phyloP scores from a whole-genome alignment of 768 basidiomycete species.

The Phanerochaete sordida region DNA sequence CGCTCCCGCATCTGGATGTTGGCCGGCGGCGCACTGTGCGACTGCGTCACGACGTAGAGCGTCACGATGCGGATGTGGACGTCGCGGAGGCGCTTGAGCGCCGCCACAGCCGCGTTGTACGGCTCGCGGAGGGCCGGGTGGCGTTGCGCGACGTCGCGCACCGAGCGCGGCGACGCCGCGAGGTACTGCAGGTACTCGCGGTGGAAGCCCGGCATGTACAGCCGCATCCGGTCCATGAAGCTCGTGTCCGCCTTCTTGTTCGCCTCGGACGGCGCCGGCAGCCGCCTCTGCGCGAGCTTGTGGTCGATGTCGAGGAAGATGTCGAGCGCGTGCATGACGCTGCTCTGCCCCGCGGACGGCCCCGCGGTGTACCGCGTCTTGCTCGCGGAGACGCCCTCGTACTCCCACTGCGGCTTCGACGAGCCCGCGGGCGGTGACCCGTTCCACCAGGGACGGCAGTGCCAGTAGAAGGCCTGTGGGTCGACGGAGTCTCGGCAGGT shows the following conservation, averaged over 20 bases:
- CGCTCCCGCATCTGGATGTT: slow-evolving; percentile 8
- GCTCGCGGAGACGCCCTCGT: slow-evolving; percentile 61
- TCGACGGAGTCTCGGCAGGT: slow-evolving; percentile 70
- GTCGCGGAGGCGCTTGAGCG: slow-evolving; percentile 82
- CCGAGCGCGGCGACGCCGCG: slow-evolving; percentile 49
- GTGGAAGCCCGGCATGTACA: slow-evolving; percentile 94
- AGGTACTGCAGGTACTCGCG: slow-evolving; percentile 79
- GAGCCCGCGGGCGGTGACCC: slow-evolving; percentile 68
- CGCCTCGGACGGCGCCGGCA: slow-evolving; percentile 61
- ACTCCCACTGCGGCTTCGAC: slow-evolving; percentile 59
- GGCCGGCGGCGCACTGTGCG: slow-evolving; percentile 54
- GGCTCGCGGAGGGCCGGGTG: slow-evolving; percentile 61
- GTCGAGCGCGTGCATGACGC: slow-evolving; percentile 82
- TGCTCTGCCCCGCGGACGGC: slow-evolving; percentile 93
- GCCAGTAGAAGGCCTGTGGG: slow-evolving; percentile 86
- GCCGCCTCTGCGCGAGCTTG: slow-evolving; percentile 66
- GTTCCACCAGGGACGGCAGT: slow-evolving; percentile 89
- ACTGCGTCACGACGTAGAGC: slow-evolving; percentile 85
- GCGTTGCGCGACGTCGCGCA: slow-evolving; percentile 58
- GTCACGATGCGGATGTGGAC: slow-evolving; percentile 87
- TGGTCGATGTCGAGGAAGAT: slow-evolving; percentile 89
- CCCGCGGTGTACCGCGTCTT: slow-evolving; percentile 69
- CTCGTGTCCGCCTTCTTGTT: slow-evolving; percentile 65
- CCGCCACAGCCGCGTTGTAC: slow-evolving; percentile 75
- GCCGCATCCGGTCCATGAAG: slow-evolving; percentile 92